Evolutionary conservation across 2,329 filamentous ascomycete genomes (phyloP), one percentile per base, ranked within the genome.

Genomic region (Arthrobotrys megalospora): DNA sequence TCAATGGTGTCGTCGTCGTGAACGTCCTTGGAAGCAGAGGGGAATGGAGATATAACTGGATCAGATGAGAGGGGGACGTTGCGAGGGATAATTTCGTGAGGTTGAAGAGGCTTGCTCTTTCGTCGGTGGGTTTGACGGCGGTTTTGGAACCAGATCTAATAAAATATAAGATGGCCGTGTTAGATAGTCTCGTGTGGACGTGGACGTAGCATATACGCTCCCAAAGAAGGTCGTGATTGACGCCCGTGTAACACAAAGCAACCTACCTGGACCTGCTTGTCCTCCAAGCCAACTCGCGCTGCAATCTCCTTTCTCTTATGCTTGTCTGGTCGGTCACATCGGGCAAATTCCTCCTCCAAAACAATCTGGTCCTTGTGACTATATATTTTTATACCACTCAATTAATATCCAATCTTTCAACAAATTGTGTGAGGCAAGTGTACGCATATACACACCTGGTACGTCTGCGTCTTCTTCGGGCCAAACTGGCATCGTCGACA

Each of bases 61-160:
- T 80, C 80, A 24, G 79, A 81, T 6, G 78, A 80, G 14, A 80
- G 70, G 32, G 76, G 72, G 38, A 73, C 45, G 58, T 79, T 80
- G 47, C 80, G 76, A 19, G 81, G 81, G 41, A 82, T 79, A 52
- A 82, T 72, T 52, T 82, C 81, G 65, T 82, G 81, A 14, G 81
- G 80, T 47, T 81, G 79, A n/a, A 82, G 70, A 41, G 81, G 81
- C 66, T 81, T 82, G 58, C 80, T 71, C 63, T 81, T 82, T 43
- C 81, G 80, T 73, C 81, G 71, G 38, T 78, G 77, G 43, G 81
- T 81, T 41, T 82, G 81, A 52, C 81, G 80, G 69, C 81, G 81
- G 63, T 82, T 82, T 76, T 81, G 81, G 69, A 82, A 82, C 81
- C 81, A 82, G 64, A 82, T 82, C 81, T 82, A 45, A 16, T 36